phyloP scores from a whole-genome alignment of 495 filamentous ascomycete species.

The Apiosordaria backusii region DNA sequence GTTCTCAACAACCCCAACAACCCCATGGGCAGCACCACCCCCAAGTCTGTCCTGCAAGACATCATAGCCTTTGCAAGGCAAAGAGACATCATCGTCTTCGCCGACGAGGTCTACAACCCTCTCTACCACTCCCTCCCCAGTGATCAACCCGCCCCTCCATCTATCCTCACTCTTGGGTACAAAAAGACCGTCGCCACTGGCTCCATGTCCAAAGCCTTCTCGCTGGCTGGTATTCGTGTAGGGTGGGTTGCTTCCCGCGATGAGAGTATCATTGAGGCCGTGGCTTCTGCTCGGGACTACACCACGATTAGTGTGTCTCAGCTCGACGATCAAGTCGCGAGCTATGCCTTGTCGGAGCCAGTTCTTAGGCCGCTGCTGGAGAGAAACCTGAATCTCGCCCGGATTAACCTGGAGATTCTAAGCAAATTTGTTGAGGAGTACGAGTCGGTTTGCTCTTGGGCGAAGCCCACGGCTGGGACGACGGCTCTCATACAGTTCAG shows the following conservation, averaged over 20 bases:
- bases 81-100: slow-evolving; percentile 63
- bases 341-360: slow-evolving; percentile 61
- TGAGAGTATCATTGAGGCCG: slow-evolving; percentile 58
- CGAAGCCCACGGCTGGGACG: slow-evolving; percentile 76
- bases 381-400: slow-evolving; percentile 69
- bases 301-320: slow-evolving; percentile 82
- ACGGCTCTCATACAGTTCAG: slow-evolving; percentile 75
- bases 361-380: slow-evolving; percentile 64
- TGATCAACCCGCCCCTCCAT: slow-evolving; percentile 30
- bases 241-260: slow-evolving; percentile 79
- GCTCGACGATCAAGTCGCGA: slow-evolving; percentile 76
- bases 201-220: slow-evolving; percentile 83
- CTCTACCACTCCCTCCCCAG: slow-evolving; percentile 64
- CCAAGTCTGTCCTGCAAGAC: slow-evolving; percentile 53
- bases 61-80: slow-evolving; percentile 63
- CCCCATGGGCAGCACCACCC: slow-evolving; percentile 73
- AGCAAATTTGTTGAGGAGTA: slow-evolving; percentile 65
- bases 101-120: slow-evolving; percentile 85
- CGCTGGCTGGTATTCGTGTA: slow-evolving; percentile 75
- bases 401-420: slow-evolving; percentile 64
- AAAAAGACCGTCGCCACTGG: slow-evolving; percentile 67
- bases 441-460: slow-evolving; percentile 61
- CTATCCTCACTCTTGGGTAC: slow-evolving; percentile 66
- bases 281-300: slow-evolving; percentile 69
- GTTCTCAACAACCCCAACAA: slow-evolving; percentile 82